Evolutionary conservation across 2,329 filamentous ascomycete species (phyloP).

Genomic region (Leptoxyphium fumago): DNA sequence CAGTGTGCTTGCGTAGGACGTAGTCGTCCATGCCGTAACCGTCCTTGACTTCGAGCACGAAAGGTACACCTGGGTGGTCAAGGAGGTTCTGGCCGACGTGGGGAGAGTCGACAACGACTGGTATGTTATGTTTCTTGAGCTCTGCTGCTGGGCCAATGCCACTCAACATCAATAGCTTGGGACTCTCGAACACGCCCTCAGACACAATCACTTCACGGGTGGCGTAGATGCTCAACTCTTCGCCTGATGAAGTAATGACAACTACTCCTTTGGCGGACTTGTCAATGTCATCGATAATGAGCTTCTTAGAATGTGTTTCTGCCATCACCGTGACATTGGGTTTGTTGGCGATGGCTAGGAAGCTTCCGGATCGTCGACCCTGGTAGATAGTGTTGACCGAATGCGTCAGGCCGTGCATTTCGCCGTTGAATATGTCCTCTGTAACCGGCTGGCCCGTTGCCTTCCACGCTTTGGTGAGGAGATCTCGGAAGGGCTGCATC

Average conservation of each 20-base stretch:
- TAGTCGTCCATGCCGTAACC: background rate
- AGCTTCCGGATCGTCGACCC: background rate
- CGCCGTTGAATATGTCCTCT: background rate
- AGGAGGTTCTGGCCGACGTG: slow-evolving; percentile 17
- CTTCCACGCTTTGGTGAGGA: slow-evolving; percentile 10
- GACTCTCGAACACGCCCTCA: slow-evolving; percentile 21
- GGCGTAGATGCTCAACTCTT: slow-evolving; percentile 9
- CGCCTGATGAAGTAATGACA: background rate
- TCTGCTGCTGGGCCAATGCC: slow-evolving; percentile 19
- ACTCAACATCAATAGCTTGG: slow-evolving; percentile 26
- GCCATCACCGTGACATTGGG: background rate
- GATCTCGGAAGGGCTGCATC: slow-evolving; percentile 7
- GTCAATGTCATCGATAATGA: slow-evolving; percentile 1
- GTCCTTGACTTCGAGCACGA: background rate
- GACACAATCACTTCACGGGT: slow-evolving; percentile 39
- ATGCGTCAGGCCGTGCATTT: background rate
- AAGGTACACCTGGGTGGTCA: background rate
- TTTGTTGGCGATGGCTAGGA: background rate
- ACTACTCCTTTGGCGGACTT: background rate
- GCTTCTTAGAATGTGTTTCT: background rate
- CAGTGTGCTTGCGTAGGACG: background rate
- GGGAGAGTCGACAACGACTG: slow-evolving; percentile 9
- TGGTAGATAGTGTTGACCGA: background rate
- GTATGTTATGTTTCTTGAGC: slow-evolving; percentile 13
- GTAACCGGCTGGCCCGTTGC: background rate